Conservation (phyloP, 768 basidiomycete genomes). For the Russula sp. region DNA sequence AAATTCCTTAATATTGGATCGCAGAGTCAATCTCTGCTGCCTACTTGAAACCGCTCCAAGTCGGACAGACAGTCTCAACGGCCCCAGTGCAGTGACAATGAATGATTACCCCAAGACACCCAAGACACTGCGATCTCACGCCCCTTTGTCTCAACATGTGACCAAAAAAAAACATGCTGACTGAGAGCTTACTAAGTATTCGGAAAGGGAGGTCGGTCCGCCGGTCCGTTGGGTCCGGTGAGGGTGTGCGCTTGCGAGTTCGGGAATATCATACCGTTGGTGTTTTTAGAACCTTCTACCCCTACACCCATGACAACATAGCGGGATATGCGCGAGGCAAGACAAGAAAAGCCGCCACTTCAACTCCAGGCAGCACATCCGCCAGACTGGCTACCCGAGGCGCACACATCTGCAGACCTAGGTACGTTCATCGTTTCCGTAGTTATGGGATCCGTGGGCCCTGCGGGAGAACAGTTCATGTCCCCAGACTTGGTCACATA, state of each 20-base stretch:
- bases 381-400: slow-evolving; percentile 68
- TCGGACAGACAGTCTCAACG: too few species aligned
- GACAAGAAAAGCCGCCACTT: slow-evolving; percentile 35
- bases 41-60: too few species aligned
- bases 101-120: too few species aligned
- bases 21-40: too few species aligned
- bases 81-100: too few species aligned
- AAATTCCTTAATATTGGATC: too few species aligned
- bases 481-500: not conserved
- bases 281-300: not conserved
- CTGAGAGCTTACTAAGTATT: not conserved
- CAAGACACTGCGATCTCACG: too few species aligned
- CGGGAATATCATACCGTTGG: not conserved
- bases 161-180: too few species aligned
- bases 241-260: not conserved
- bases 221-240: not conserved
- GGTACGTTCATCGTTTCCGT: slow-evolving; percentile 42
- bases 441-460: not conserved
- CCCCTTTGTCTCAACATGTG: too few species aligned
- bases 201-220: not conserved
- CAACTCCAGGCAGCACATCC: slow-evolving; percentile 65
- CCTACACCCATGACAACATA: slow-evolving; percentile 12
- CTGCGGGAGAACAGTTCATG: not conserved
- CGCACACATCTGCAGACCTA: slow-evolving; percentile 65
- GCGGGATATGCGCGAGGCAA: slow-evolving; percentile 23